phyloP scores from a whole-genome alignment of 805 yeast species.

The Myxozyma sirexii region DNA sequence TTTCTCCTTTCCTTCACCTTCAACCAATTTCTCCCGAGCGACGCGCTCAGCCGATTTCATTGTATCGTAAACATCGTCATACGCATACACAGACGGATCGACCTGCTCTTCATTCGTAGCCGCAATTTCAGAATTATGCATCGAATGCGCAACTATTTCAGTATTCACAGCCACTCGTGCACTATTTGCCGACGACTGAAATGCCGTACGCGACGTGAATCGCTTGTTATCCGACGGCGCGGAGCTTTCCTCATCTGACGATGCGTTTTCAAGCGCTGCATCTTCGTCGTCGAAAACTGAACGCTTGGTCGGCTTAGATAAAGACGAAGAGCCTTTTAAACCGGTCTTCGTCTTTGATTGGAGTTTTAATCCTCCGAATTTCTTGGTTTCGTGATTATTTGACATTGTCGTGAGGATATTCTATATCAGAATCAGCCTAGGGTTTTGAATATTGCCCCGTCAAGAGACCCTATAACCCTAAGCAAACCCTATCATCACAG shows the following conservation, averaged over 20 bases:
- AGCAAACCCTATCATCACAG: too few relatives aligned
- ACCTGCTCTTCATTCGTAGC: background rate
- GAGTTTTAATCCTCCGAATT: constrained; percentile 15
- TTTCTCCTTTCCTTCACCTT: constrained; percentile 22
- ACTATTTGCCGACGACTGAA: background rate
- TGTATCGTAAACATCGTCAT: constrained; percentile 54
- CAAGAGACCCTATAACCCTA: background rate
- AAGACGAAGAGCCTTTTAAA: background rate
- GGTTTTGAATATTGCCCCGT: too few relatives aligned
- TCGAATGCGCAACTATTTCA: constrained; percentile 20
- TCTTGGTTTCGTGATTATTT: background rate
- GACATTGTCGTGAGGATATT: background rate
- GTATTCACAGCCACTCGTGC: constrained; percentile 7
- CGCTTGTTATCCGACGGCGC: background rate
- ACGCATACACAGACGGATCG: constrained; percentile 43
- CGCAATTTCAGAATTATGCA: constrained; percentile 13
- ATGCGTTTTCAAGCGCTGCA: background rate
- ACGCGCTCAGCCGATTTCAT: constrained; percentile 42
- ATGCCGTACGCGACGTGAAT: background rate
- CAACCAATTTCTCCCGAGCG: constrained; percentile 5
- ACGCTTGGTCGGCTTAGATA: background rate
- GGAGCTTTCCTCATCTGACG: background rate
- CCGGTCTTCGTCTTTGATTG: background rate
- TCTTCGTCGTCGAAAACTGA: constrained; percentile 11
- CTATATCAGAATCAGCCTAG: background rate